A percentile compares a stretch with the other conserved stretches of the same genome.
phyloP scores from a whole-genome alignment of 108 stramenopile species.

The Discostella pseudostelligera region DNA sequence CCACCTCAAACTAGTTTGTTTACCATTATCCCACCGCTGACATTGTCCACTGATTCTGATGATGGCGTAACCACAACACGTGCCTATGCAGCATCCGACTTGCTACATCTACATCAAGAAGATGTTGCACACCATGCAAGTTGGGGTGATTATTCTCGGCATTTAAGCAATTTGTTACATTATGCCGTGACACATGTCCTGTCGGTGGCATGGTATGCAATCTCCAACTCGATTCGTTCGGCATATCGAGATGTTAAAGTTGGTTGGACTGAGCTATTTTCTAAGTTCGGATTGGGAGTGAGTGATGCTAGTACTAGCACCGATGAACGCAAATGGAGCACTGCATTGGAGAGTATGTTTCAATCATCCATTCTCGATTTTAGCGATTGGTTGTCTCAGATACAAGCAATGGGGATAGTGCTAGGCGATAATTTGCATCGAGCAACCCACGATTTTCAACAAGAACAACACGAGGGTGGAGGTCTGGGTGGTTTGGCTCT shows the following conservation, averaged over 20 bases:
- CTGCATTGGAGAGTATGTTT: too few species aligned
- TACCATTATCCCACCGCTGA: neutral
- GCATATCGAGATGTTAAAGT: constrained; percentile 19
- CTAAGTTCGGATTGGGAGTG: neutral
- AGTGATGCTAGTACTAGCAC: neutral
- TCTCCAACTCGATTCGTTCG: constrained; percentile 32
- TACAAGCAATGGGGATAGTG: too few species aligned
- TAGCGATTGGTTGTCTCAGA: too few species aligned
- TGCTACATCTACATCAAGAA: too few species aligned
- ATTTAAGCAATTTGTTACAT: constrained; percentile 9
- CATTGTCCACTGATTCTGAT: neutral
- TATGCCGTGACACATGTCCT: constrained; percentile 9
- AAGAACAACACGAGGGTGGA: too few species aligned
- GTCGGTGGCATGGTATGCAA: constrained; percentile 37
- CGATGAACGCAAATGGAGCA: neutral
- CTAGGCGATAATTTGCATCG: too few species aligned
- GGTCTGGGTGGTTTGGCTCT: too few species aligned
- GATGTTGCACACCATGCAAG: constrained; percentile 18
- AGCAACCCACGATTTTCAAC: too few species aligned
- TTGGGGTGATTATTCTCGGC: constrained; percentile 29
- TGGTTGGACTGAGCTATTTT: neutral
- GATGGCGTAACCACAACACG: neutral
- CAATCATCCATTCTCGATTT: too few species aligned
- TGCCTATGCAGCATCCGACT: neutral
- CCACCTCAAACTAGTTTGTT: constrained; percentile 27